Evolutionary conservation across 257 asterid genomes (phyloP).

Genomic region (Thymus quinquecostatus): DNA sequence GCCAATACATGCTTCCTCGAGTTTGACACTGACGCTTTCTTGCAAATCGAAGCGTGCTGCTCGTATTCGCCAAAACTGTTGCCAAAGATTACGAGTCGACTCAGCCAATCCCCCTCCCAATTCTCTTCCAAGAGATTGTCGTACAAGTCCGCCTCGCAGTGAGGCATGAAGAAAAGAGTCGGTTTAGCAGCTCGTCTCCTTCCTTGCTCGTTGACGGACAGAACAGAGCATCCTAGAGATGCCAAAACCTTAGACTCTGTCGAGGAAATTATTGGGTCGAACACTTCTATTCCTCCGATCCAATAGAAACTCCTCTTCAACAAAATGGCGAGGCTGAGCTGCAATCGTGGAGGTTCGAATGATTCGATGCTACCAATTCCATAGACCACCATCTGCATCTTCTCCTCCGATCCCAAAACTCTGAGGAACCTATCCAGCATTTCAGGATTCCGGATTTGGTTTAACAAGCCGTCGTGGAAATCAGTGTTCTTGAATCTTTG

Average conservation of each 20-base stretch:
- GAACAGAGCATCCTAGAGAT: slow-evolving; percentile 74
- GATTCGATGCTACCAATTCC: slow-evolving; percentile 91
- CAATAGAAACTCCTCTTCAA: slow-evolving; percentile 71
- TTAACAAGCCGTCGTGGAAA: slow-evolving; percentile 47
- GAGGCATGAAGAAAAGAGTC: slow-evolving; percentile 92
- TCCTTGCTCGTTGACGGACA: slow-evolving; percentile 80
- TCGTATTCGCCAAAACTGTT: slow-evolving; percentile 63
- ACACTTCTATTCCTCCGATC: slow-evolving; percentile 79
- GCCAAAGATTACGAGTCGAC: slow-evolving; percentile 55
- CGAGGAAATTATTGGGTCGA: slow-evolving; percentile 78
- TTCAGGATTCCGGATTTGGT: slow-evolving; percentile 55
- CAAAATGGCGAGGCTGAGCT: slow-evolving; percentile 74
- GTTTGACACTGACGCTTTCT: slow-evolving; percentile 31
- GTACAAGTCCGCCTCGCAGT: slow-evolving; percentile 74
- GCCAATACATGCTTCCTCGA: slow-evolving; percentile 61
- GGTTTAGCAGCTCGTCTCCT: slow-evolving; percentile 60
- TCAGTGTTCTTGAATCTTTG: slow-evolving; percentile 53
- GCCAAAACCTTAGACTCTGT: slow-evolving; percentile 69
- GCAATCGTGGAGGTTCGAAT: slow-evolving; percentile 69
- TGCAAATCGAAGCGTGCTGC: slow-evolving; percentile 41
- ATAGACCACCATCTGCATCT: slow-evolving; percentile 75
- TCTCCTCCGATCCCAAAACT: slow-evolving; percentile 56
- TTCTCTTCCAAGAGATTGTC: slow-evolving; percentile 74
- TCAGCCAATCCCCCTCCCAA: slow-evolving; percentile 54
- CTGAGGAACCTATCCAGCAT: slow-evolving; percentile 41